phyloP scores from a whole-genome alignment of 2,329 filamentous ascomycete genomes.

The Raffaelea albimanens region DNA sequence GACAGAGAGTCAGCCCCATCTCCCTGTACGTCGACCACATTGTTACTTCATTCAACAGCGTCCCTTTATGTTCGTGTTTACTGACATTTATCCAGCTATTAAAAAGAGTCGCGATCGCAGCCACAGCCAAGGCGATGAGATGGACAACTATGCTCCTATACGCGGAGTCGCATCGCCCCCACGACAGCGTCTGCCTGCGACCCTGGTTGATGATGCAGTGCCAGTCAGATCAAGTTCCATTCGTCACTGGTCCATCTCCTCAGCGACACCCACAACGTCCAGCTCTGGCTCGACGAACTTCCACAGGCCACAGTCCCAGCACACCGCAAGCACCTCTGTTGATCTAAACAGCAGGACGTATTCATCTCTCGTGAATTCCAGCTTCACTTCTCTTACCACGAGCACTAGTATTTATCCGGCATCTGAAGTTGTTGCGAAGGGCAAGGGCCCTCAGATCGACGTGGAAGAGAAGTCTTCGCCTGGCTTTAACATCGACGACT shows the following conservation, averaged over 20 bases:
- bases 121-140: background rate
- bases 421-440: background rate
- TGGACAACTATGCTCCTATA: background rate
- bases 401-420: background rate
- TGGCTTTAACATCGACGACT: constrained; percentile 29
- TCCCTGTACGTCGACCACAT: background rate
- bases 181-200: background rate
- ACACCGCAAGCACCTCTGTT: constrained; percentile 14
- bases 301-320: constrained; percentile 6
- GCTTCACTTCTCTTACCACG: background rate
- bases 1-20: background rate
- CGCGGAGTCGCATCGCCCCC: background rate
- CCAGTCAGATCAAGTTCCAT: constrained; percentile 3
- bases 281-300: constrained; percentile 7
- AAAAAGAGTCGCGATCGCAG: background rate
- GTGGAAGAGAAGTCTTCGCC: constrained; percentile 7
- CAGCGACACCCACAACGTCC: constrained; percentile 9
- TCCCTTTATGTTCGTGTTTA: background rate
- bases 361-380: background rate
- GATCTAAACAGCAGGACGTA: constrained; percentile 7
- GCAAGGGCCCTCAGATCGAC: background rate
- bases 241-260: constrained; percentile 11
- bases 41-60: background rate
- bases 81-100: background rate
- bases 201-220: background rate